A percentile compares a stretch with the other conserved stretches of the same genome.
Evolutionary conservation across 257 asterid species (phyloP).

Genomic region (Marsdenia floribunda): DNA sequence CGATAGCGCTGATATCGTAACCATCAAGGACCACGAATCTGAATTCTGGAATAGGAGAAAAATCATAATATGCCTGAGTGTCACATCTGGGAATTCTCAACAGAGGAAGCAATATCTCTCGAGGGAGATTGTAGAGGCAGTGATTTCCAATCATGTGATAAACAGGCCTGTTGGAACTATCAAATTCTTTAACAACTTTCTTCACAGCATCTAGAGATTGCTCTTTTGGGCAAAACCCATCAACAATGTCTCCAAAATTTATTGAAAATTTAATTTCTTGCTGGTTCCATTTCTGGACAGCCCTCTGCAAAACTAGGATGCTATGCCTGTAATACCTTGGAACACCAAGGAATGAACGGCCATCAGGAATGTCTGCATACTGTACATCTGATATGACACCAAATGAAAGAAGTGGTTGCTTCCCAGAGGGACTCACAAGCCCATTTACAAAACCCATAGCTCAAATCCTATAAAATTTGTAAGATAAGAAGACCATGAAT

Average conservation of each 20-base stretch:
- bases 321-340: conserved; percentile 94
- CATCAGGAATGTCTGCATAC: conserved; percentile 90
- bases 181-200: conserved; percentile 48
- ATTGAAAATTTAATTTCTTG: conserved; percentile 48
- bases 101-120: conserved; percentile 66
- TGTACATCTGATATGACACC: conserved; percentile 96
- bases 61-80: conserved; percentile 70
- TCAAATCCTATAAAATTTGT: conserved; percentile 22
- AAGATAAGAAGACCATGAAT: neutral
- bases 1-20: conserved; percentile 78
- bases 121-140: conserved; percentile 94
- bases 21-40: conserved; percentile 84
- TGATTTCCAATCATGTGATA: conserved; percentile 97
- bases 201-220: conserved; percentile 52
- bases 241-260: conserved; percentile 81
- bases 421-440: conserved; percentile 28
- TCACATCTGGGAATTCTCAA: conserved; percentile 45
- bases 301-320: conserved; percentile 67
- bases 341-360: conserved; percentile 82
- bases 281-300: conserved; percentile 53
- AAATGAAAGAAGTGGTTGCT: conserved; percentile 77
- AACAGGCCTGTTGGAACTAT: conserved; percentile 50
- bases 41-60: conserved; percentile 68
- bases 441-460: conserved; percentile 58
- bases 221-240: conserved; percentile 82